Conservation (phyloP, 192 early-diverging fungal genomes). For the Podochytrium sp. region DNA sequence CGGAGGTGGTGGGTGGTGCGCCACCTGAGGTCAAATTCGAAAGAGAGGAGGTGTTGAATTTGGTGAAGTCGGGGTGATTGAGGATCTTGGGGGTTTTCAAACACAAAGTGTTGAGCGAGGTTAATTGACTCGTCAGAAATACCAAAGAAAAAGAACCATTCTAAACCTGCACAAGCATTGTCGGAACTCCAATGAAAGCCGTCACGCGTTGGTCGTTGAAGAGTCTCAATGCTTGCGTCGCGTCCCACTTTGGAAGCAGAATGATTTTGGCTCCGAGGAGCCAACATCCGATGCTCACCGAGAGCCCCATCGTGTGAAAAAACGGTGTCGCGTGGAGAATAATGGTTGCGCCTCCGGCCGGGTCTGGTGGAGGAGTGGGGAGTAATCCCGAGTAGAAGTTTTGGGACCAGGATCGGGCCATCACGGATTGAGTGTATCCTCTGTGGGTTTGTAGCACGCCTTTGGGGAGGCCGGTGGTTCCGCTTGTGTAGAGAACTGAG, state of each 20-base stretch:
- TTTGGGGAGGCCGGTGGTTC: conserved; percentile 33
- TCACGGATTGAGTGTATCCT: neutral
- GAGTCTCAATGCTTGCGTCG: conserved; percentile 15
- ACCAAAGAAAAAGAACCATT: neutral
- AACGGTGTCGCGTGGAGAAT: conserved; percentile 24
- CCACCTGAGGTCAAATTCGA: neutral
- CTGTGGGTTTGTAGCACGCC: conserved; percentile 27
- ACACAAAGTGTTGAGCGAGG: too few relatives aligned
- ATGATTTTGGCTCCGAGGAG: conserved; percentile 24
- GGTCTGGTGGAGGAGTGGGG: neutral
- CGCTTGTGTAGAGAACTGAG: conserved; percentile 30
- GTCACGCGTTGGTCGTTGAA: conserved; percentile 31
- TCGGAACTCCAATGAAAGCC: conserved; percentile 26
- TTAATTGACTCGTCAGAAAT: neutral
- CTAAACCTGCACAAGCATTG: conserved; percentile 25
- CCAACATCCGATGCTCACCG: neutral
- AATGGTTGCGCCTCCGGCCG: neutral
- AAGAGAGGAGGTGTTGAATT: neutral
- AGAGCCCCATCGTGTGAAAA: conserved; percentile 27
- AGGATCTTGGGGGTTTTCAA: too few relatives aligned
- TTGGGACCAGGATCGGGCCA: neutral
- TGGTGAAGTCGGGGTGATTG: conserved; percentile 25
- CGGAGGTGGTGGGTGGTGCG: too few relatives aligned
- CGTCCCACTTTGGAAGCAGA: conserved; percentile 29
- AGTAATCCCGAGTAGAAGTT: neutral